Evolutionary conservation across 305 asterid genomes (phyloP).

Genomic region (Plantago lanceolata): DNA sequence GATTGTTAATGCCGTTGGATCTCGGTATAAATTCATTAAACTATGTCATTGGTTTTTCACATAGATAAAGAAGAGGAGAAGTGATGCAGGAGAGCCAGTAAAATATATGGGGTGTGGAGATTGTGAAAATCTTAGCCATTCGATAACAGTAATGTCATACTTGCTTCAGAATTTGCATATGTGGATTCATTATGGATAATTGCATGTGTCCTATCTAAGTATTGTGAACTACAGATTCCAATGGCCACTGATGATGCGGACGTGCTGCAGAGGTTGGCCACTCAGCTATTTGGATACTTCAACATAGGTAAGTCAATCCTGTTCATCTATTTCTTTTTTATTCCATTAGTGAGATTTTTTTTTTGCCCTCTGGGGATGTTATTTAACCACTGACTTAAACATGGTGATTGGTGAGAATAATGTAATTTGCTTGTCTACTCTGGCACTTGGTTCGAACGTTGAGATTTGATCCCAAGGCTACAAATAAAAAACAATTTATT

Average conservation of each 20-base stretch:
- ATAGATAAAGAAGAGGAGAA: conserved; percentile 82
- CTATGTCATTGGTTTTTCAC: conserved; percentile 15
- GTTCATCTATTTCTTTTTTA: conserved; percentile 10
- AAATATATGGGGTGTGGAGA: conserved; percentile 95
- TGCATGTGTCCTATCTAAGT: conserved; percentile 19
- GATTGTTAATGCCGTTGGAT: neutral
- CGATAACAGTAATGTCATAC: conserved; percentile 57
- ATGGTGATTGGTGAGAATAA: neutral
- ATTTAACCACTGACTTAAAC: conserved; percentile 10
- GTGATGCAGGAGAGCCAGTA: conserved; percentile 80
- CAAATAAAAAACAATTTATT: too few relatives aligned
- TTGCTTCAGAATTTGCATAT: conserved; percentile 13
- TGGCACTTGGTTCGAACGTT: too few relatives aligned
- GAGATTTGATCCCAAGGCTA: too few relatives aligned
- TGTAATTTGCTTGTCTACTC: neutral
- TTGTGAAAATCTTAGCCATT: conserved; percentile 89
- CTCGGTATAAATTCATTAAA: too few relatives aligned
- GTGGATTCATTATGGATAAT: conserved; percentile 6
- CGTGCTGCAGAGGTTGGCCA: conserved; percentile 74
- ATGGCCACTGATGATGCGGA: conserved; percentile 75
- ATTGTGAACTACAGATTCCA: conserved; percentile 56
- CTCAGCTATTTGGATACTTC: conserved; percentile 74
- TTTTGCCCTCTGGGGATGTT: neutral
- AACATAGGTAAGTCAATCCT: conserved; percentile 55
- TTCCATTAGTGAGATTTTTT: neutral